Evolutionary conservation across 345 rosid species (phyloP), one percentile per base, ranked within the genome.

Genomic region (Geranium brycei): DNA sequence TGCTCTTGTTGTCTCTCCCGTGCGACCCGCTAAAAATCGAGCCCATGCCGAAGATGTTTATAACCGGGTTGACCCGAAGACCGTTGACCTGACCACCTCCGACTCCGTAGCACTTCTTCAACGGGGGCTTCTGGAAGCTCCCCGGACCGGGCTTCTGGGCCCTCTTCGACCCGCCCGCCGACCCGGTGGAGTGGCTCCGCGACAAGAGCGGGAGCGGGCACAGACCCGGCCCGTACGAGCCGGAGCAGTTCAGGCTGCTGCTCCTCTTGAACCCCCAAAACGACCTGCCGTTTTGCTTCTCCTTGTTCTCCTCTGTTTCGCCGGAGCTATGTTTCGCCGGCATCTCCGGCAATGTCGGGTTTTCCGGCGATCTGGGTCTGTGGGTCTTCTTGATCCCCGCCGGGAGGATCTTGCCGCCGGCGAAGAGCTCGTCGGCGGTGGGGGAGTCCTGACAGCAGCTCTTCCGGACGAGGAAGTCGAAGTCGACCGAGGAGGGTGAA

Each of bases 241-340:
- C 87, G 1, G 85, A 86, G 62, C 96, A 85, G 57, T 85, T 86
- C 70, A 84, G 74, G 69, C 96, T 89, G 18, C 84, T 83, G 57
- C 96, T 89, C 55, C 96, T 72, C 62, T 85, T 87, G 76, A 89
- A 84, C 31, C 85, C 62, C 91, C 96, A 89, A 68, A 89, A 89
- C 41, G 96, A 86, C 78, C 75, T 83, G 57, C 88, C 70, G 17
- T 74, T 35, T 35, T 76, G 82, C 79, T 83, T 79, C 10, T 35
- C 41, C 69, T 83, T 79, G 28, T 2, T 2, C 68, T 78, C 73
- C 17, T 66, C 78, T 3, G 70, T 62, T 18, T 47, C 53, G 53
- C 11, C 53, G 53, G 11, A 5, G 11, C 47, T 38, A 1, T 38
- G 47, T 47, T 13, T 47, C 53, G 53, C 14, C 53, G 13, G 53